These are phyloP conservation scores for Eucalyptus regnans DNA, from an alignment of 345 rosid species.

Conservation along the genomic window DNA sequence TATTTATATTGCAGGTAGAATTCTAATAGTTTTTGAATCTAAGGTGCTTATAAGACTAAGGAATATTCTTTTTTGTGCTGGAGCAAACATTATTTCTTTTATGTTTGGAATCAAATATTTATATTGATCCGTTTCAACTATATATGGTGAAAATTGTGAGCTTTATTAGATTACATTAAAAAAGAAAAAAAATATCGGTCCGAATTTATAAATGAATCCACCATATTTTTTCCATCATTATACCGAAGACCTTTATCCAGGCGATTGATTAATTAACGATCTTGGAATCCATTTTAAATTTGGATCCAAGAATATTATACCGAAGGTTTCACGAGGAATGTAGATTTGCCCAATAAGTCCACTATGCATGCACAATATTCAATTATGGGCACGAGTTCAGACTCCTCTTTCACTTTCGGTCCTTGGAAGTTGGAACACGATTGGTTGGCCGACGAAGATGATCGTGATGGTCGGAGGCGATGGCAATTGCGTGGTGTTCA, in stretches of 20 bases:
- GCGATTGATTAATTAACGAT: background rate
- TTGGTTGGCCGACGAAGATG: background rate
- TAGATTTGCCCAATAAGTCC: background rate
- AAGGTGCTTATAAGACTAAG: background rate
- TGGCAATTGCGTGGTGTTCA: background rate
- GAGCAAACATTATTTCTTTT: background rate
- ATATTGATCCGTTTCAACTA: background rate
- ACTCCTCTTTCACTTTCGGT: background rate
- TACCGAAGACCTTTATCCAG: background rate
- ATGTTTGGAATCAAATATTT: background rate
- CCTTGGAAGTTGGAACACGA: background rate
- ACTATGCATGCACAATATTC: background rate
- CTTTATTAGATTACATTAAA: background rate
- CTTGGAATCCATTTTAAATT: background rate
- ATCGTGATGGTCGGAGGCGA: background rate
- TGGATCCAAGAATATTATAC: background rate
- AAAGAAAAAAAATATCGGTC: background rate
- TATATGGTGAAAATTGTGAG: background rate
- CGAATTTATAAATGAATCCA: background rate
- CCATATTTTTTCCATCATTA: background rate
- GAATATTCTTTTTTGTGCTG: background rate
- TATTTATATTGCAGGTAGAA: background rate
- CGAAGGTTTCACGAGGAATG: background rate
- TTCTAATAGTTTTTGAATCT: accelerated
- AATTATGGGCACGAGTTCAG: background rate